These are phyloP conservation scores for Bromus sterilis DNA, from an alignment of 176 grass and related monocot genomes.

Conservation along the genomic window DNA sequence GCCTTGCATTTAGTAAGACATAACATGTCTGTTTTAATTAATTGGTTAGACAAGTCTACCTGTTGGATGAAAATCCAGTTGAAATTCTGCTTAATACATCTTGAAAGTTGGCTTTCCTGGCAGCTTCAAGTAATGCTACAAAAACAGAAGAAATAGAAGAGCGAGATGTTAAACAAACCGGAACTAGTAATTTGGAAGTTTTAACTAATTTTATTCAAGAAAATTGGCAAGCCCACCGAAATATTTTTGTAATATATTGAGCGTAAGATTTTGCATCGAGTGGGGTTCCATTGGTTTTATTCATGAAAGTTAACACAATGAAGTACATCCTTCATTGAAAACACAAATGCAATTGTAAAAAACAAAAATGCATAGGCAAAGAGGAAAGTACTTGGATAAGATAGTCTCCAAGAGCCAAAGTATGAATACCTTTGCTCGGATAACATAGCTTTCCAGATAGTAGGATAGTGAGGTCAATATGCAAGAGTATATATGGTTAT, in stretches of 20 bases:
- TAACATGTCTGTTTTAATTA: neutral
- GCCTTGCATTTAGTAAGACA: neutral
- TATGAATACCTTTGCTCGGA: neutral
- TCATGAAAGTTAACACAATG: neutral
- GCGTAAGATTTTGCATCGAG: neutral
- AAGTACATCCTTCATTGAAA: neutral
- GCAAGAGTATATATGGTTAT: neutral
- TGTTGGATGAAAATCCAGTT: slow-evolving; percentile 67
- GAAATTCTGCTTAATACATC: slow-evolving; percentile 67
- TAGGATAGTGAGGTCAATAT: neutral
- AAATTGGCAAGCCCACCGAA: neutral
- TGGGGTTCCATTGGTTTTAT: neutral
- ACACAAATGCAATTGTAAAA: neutral
- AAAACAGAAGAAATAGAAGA: neutral
- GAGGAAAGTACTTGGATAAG: neutral
- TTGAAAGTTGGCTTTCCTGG: slow-evolving; percentile 76
- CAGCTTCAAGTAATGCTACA: slow-evolving; percentile 86
- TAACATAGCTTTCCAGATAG: neutral
- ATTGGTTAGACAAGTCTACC: slow-evolving; percentile 38
- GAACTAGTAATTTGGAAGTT: neutral
- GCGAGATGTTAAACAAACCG: neutral
- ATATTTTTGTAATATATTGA: neutral
- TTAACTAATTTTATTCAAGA: neutral
- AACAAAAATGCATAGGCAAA: neutral
- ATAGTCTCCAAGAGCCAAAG: neutral